These are phyloP conservation scores for Alternaria novae-zelandiae DNA, from an alignment of 2,329 filamentous ascomycete genomes.

Conservation along the genomic window DNA sequence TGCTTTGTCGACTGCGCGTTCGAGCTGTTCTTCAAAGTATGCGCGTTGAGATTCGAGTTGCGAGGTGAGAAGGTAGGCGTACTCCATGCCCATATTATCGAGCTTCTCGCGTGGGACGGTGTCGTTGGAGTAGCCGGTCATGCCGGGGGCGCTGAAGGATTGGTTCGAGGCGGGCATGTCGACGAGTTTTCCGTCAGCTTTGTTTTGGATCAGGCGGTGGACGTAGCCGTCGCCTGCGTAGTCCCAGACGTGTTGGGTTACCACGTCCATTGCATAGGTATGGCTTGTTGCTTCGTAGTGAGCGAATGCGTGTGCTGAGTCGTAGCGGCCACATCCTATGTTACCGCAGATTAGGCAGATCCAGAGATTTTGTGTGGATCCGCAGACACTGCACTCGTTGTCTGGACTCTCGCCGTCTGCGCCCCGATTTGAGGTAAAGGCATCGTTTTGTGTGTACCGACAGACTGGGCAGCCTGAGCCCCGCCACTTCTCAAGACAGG, in stretches of 20 bases:
- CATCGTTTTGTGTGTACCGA: conserved; percentile 77
- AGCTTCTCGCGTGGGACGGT: conserved; percentile 74
- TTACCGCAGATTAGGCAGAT: conserved; percentile 93
- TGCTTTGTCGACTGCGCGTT: conserved; percentile 88
- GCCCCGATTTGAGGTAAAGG: conserved; percentile 37
- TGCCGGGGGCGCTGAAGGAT: conserved; percentile 36
- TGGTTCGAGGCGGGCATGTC: conserved; percentile 71
- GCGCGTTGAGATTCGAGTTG: conserved; percentile 91
- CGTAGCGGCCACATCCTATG: conserved; percentile 92
- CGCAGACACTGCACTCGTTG: conserved; percentile 82
- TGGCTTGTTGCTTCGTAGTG: conserved; percentile 92
- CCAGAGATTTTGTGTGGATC: conserved; percentile 84
- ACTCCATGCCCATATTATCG: conserved; percentile 86
- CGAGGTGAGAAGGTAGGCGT: conserved; percentile 89
- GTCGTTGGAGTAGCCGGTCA: conserved; percentile 62
- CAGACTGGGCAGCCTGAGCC: conserved; percentile 94
- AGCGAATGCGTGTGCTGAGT: conserved; percentile 88
- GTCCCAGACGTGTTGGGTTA: conserved; percentile 96
- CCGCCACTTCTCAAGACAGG: conserved; percentile 94
- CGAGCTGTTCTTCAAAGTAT: conserved; percentile 93
- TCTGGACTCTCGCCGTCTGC: conserved; percentile 55
- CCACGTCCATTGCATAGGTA: conserved; percentile 89
- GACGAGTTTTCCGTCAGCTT: conserved; percentile 89
- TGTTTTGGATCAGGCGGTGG: conserved; percentile 91
- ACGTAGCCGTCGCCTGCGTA: conserved; percentile 96